A percentile compares a stretch with the other conserved stretches of the same genome.
phyloP scores from a whole-genome alignment of 768 basidiomycete genomes.

The Rhizopogon rudus region DNA sequence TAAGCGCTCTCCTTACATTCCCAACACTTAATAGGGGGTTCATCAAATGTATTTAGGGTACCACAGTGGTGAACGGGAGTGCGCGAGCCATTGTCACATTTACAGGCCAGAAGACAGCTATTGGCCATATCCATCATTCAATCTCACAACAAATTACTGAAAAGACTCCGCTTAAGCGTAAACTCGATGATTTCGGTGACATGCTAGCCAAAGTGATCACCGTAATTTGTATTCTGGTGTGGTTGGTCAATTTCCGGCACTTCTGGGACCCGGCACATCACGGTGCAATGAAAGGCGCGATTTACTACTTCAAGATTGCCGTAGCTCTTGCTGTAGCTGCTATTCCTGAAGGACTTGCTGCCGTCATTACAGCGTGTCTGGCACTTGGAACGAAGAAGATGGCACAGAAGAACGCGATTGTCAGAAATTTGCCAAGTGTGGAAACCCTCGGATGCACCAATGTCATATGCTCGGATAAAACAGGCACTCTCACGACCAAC shows the following conservation, averaged over 20 bases:
- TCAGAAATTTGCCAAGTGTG: slow-evolving; percentile 92
- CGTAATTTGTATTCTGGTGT: slow-evolving; percentile 95
- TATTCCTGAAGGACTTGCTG: slow-evolving; percentile 97
- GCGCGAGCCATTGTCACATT: slow-evolving; percentile 84
- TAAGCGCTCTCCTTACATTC: slow-evolving; percentile 29
- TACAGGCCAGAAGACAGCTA: slow-evolving; percentile 85
- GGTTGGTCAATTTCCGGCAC: slow-evolving; percentile 95
- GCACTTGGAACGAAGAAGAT: slow-evolving; percentile 98
- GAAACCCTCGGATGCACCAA: slow-evolving; percentile 98
- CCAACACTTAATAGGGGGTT: not conserved
- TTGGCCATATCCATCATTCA: slow-evolving; percentile 96
- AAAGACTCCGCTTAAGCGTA: slow-evolving; percentile 95
- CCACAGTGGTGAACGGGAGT: slow-evolving; percentile 91
- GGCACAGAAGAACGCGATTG: slow-evolving; percentile 98
- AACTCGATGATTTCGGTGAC: slow-evolving; percentile 98
- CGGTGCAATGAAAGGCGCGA: slow-evolving; percentile 85
- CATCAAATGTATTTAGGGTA: slow-evolving; percentile 52
- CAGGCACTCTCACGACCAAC: slow-evolving; percentile 92
- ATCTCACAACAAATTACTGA: slow-evolving; percentile 91
- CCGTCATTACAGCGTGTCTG: slow-evolving; percentile 95
- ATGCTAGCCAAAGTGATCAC: slow-evolving; percentile 96
- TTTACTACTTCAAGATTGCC: slow-evolving; percentile 99
- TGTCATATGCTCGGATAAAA: slow-evolving; percentile 99
- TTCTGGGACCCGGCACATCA: slow-evolving; percentile 95
- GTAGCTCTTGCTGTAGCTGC: slow-evolving; percentile 98